Conservation (phyloP, 2,329 filamentous ascomycete genomes). For the Niveomyces coronatus region DNA sequence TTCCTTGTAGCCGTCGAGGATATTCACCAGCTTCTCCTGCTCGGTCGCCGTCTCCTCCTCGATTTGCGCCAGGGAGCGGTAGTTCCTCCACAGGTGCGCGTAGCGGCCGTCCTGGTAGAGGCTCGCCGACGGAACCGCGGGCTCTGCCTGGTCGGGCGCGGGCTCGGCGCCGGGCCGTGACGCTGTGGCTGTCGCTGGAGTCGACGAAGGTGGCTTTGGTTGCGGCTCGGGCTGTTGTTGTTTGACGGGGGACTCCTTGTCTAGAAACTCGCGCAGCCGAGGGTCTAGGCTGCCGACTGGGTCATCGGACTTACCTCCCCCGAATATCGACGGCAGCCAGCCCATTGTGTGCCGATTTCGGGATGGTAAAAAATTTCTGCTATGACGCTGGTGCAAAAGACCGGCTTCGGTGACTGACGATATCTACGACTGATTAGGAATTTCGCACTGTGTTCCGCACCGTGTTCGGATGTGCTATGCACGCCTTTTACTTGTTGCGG, state of each 20-base stretch:
- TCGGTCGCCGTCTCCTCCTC: conserved; percentile 62
- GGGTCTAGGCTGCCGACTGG: conserved; percentile 70
- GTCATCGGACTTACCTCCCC: conserved; percentile 36
- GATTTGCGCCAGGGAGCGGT: conserved; percentile 61
- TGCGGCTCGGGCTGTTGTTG: conserved; percentile 31
- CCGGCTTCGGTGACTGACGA: conserved; percentile 13
- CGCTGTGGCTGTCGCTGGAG: conserved; percentile 13
- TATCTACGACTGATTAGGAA: too few relatives aligned
- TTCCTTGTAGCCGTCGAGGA: conserved; percentile 77
- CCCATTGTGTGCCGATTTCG: conserved; percentile 37
- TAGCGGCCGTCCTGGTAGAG: conserved; percentile 52
- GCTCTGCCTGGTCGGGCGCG: conserved; percentile 7
- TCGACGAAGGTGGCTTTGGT: conserved; percentile 1
- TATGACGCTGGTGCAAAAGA: conserved; percentile 6
- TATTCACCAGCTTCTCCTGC: conserved; percentile 68
- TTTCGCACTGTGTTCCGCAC: conserved; percentile 15
- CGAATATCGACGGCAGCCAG: conserved; percentile 45
- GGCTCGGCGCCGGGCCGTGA: conserved; percentile 14
- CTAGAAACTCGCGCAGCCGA: conserved; percentile 71
- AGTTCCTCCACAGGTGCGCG: conserved; percentile 88
- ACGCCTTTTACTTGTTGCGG: too few relatives aligned
- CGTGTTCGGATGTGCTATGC: too few relatives aligned
- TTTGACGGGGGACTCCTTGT: conserved; percentile 70
- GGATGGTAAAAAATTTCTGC: neutral
- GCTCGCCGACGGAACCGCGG: conserved; percentile 37